Evolutionary conservation across 495 filamentous ascomycete species (phyloP).

Genomic region (Trichoderma orchidacearum): DNA sequence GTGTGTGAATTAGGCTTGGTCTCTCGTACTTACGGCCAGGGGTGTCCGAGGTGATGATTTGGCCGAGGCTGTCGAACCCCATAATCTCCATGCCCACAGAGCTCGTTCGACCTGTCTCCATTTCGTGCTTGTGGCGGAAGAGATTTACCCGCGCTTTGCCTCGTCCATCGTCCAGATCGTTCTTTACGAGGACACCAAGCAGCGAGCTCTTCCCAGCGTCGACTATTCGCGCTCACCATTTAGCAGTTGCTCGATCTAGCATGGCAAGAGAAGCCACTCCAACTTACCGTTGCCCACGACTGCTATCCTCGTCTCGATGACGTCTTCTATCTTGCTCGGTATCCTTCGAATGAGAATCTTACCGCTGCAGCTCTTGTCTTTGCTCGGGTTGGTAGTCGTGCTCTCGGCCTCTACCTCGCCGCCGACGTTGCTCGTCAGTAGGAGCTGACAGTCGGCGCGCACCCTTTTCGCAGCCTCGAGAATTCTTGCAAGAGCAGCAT

Average conservation of each 20-base stretch:
- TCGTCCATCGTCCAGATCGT: conserved; percentile 85
- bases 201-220: conserved; percentile 96
- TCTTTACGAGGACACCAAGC: conserved; percentile 93
- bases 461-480: conserved; percentile 48
- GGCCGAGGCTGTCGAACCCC: conserved; percentile 85
- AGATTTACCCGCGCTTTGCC: conserved; percentile 92
- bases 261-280: neutral
- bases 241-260: neutral
- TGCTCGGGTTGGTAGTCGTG: conserved; percentile 31
- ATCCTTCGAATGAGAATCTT: conserved; percentile 72
- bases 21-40: conserved; percentile 69
- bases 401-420: conserved; percentile 58
- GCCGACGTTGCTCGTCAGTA: conserved; percentile 81
- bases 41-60: conserved; percentile 66
- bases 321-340: conserved; percentile 63
- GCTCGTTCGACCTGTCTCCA: conserved; percentile 87
- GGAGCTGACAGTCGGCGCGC: conserved; percentile 59
- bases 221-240: conserved; percentile 30
- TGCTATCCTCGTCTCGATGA: conserved; percentile 92
- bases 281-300: conserved; percentile 78
- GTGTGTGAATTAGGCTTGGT: neutral
- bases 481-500: conserved; percentile 55
- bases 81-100: conserved; percentile 99
- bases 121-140: conserved; percentile 94
- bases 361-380: conserved; percentile 58